Evolutionary conservation across 306 rosid species (phyloP).

Genomic region (Pyrus pyrifolia): DNA sequence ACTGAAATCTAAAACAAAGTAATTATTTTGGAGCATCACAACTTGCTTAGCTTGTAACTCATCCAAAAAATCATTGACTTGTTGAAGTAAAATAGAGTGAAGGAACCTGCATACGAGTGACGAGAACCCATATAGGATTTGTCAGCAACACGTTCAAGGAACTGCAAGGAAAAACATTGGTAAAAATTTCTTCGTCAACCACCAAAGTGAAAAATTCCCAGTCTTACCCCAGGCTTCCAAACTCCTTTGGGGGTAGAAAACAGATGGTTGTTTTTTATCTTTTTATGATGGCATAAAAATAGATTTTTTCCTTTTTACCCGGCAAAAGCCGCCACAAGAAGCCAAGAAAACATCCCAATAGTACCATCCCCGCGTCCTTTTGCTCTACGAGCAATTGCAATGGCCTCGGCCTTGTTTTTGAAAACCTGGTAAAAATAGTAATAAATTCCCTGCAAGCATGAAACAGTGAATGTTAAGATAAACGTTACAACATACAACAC

Average conservation of each 20-base stretch:
- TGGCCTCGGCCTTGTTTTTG: conserved; percentile 74
- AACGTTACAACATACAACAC: background rate
- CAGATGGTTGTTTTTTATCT: background rate
- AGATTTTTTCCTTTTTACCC: conserved; percentile 36
- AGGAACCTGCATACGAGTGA: conserved; percentile 87
- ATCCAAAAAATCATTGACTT: background rate
- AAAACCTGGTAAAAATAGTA: conserved; percentile 79
- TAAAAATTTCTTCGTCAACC: background rate
- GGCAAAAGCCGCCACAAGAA: conserved; percentile 75
- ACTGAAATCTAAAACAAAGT: no score
- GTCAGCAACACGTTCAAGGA: conserved; percentile 70
- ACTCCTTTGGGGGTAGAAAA: background rate
- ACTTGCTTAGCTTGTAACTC: background rate
- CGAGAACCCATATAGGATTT: conserved; percentile 81
- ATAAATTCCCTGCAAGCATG: conserved; percentile 60
- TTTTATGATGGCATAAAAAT: background rate
- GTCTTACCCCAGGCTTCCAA: background rate
- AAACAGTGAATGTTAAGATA: conserved; percentile 1
- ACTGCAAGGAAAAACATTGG: conserved; percentile 39
- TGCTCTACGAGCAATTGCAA: conserved; percentile 55
- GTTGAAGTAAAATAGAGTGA: background rate
- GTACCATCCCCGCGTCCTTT: conserved; percentile 75
- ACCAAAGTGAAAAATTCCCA: background rate
- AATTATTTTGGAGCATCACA: background rate
- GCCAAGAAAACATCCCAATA: conserved; percentile 84